Base-by-base conservation (phyloP, 192 early-diverging fungal genomes). In the Bifiguratus adelaidae region DNA sequence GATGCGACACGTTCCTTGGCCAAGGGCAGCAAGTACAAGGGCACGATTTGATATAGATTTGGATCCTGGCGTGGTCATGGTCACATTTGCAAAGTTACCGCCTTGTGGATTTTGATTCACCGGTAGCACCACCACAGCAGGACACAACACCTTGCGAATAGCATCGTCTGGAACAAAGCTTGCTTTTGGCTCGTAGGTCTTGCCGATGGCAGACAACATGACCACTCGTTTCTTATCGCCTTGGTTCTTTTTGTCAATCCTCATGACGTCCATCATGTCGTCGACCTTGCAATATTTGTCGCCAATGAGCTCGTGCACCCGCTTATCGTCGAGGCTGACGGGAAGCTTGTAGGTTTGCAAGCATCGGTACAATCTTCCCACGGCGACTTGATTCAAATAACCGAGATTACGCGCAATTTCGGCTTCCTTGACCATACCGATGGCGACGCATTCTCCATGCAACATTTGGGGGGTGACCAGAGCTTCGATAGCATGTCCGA, bases 21-120 rank as follows among this genome's bases (percentile, higher is more conserved):
- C 95, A 25, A 99, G 61, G 20, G 95, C 88, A 25, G 93, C 92
- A 38, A 99, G 60, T 33, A 91, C 71, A 35, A 99, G 69, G 15
- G 90, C 93, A 50, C 95, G 82, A 76, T 99, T 98, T 13, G 93
- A 96, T 40, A 99, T 90, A 28, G 92, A 95, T 68, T 99, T 99
- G 47, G 90, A 93, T 3, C 93, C 93, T 4, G 93, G 92, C 4
- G 86, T 85, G 4, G 75, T 76, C 19, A 92, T 65, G 19, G 66
- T 59, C 9, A 91, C 72, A 1, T 68, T 53, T n/a, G n/a, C n/a
- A n/a, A n/a, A n/a, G n/a, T n/a, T n/a, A n/a, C n/a, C n/a, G n/a
- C n/a, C n/a, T n/a, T n/a, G n/a, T n/a, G n/a, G n/a, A 13, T 40
- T 40, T 24, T 59, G 57, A 22, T 53, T 58, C 3, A 78, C 66